Percentiles rank a stretch among this genome's conserved stretches.
Evolutionary conservation across 345 rosid genomes (phyloP).

Genomic region (Eucalyptus virginea): DNA sequence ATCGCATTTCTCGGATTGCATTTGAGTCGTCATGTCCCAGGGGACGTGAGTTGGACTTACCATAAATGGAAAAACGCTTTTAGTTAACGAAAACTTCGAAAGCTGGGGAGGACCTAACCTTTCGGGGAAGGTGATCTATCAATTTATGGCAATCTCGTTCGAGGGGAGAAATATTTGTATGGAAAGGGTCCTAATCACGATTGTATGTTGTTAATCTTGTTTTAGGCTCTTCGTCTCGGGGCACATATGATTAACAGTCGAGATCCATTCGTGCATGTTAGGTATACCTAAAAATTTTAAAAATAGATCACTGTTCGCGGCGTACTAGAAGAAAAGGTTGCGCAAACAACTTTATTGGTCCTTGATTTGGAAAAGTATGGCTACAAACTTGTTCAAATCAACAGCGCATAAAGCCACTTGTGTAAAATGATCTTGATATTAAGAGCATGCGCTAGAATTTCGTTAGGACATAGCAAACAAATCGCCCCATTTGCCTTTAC

Average conservation of each 20-base stretch:
- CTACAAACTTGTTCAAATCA: background rate
- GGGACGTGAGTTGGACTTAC: background rate
- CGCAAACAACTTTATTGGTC: background rate
- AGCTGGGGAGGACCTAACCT: background rate
- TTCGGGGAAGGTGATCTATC: background rate
- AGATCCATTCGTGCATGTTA: background rate
- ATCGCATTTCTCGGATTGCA: background rate
- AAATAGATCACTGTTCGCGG: fast-evolving
- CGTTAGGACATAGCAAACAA: no score
- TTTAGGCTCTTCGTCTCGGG: background rate
- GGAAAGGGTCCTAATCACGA: background rate
- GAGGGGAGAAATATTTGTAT: background rate
- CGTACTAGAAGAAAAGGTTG: background rate
- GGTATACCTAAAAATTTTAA: background rate
- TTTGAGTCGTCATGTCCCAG: background rate
- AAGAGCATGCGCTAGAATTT: background rate
- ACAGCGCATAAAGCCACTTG: background rate
- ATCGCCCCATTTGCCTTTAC: background rate
- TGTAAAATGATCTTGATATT: background rate
- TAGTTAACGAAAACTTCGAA: background rate
- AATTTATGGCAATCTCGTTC: background rate
- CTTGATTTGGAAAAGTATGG: background rate
- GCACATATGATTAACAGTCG: background rate
- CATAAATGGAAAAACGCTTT: background rate
- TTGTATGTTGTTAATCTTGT: background rate